Percentiles rank a stretch among this genome's conserved stretches.
These are phyloP conservation scores for Carpinus fangiana DNA, from an alignment of 306 rosid species.

Conservation along the genomic window DNA sequence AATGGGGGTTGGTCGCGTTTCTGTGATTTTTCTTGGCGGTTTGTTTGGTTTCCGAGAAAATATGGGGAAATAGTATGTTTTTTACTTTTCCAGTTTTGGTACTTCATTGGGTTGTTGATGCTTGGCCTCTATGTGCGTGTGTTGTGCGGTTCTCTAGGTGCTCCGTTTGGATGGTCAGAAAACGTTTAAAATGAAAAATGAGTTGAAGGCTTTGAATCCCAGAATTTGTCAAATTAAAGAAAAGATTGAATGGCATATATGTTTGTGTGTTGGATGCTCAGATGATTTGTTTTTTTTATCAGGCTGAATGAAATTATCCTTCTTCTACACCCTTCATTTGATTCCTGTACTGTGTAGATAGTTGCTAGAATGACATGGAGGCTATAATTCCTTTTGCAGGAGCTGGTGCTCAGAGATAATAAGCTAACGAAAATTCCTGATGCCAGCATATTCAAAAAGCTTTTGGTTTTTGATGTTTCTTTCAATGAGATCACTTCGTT, in stretches of 20 bases:
- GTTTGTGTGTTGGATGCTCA: neutral
- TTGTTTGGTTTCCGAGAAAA: slow-evolving; percentile 8
- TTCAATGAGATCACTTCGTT: slow-evolving; percentile 73
- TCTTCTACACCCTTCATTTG: slow-evolving; percentile 4
- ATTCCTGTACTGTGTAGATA: neutral
- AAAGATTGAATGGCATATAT: neutral
- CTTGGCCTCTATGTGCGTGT: neutral
- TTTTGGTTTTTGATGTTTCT: slow-evolving; percentile 80
- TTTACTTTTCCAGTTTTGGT: neutral
- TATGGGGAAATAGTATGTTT: neutral
- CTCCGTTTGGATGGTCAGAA: slow-evolving; percentile 6
- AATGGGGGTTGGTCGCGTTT: neutral
- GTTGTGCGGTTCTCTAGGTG: neutral
- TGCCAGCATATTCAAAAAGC: slow-evolving; percentile 59
- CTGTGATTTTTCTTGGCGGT: neutral
- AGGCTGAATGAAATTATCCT: neutral
- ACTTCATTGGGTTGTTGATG: neutral
- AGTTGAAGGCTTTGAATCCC: neutral
- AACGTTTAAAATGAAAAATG: neutral
- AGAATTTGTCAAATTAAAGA: neutral
- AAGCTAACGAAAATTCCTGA: slow-evolving; percentile 69
- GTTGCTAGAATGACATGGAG: neutral
- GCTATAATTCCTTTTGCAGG: slow-evolving; percentile 43
- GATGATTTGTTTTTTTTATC: neutral
- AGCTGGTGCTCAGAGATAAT: slow-evolving; percentile 81